phyloP scores from a whole-genome alignment of 257 asterid species.

The Solanum piurae region DNA sequence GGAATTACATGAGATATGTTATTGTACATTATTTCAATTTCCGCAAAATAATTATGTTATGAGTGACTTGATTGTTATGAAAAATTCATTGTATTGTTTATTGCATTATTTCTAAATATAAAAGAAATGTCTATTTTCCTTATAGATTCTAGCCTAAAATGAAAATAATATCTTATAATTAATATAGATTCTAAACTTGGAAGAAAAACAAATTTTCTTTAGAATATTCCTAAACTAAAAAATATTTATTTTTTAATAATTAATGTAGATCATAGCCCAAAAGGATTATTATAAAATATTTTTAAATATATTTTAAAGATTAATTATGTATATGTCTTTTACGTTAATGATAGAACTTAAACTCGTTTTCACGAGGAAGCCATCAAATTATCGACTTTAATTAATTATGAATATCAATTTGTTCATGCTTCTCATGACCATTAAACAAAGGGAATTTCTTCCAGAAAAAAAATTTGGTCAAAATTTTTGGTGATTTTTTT shows the following conservation, averaged over 20 bases:
- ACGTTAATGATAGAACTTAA: neutral
- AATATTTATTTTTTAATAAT: neutral
- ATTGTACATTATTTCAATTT: neutral
- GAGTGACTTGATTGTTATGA: neutral
- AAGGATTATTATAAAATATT: neutral
- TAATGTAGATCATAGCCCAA: neutral
- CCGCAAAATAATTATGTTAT: neutral
- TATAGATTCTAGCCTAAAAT: neutral
- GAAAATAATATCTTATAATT: neutral
- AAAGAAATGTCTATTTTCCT: neutral
- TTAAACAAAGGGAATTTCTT: neutral
- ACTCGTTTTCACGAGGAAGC: neutral
- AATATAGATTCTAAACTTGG: neutral
- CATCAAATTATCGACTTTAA: neutral
- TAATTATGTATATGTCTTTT: neutral
- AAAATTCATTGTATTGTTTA: neutral
- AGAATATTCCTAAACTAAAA: neutral
- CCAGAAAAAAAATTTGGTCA: neutral
- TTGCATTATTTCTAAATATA: neutral
- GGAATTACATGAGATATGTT: neutral
- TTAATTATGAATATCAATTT: neutral
- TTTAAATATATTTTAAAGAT: neutral
- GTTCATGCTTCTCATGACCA: neutral
- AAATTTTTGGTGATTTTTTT: neutral
- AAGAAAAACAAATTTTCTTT: neutral